Base-by-base conservation (phyloP, 1,284 basidiomycete species). In the Ustilago bromivora region DNA sequence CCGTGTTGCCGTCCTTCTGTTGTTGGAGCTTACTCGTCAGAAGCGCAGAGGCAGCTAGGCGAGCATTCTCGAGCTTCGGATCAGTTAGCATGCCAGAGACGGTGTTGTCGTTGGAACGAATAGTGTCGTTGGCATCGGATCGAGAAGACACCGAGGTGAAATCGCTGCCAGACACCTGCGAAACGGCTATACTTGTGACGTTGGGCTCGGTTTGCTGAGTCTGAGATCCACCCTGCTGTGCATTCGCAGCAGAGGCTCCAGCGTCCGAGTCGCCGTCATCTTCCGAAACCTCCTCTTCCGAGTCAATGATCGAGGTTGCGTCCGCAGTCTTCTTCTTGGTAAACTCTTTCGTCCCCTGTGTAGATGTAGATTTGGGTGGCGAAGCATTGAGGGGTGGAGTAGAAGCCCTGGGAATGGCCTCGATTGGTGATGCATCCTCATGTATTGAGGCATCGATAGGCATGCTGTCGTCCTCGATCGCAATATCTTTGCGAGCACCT, bases 401-500 rank as follows among this genome's bases (percentile, higher is more conserved):
- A 1, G 75, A 77, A 34, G 70, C 75, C 34, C 75, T 55, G 3
- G 75, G 75, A n/a, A 70, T 53, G n/a, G 23, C 19, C 31, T 60
- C 54, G n/a, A 57, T 57, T 28, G 40, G 28, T n/a, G 58, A 54
- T n/a, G 23, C 28, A 9, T 35, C 51, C 12, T 32, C 38, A 19
- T 36, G 61, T 19, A 58, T 5, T 0, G 66, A 59, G 1, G 49
- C 34, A 34, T 76, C 69, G 31, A 66, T 47, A 10, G 57, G 70
- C 66, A 73, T 73, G 63, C 72, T 75, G 23, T 78, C 71, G 35
- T 75, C 76, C 2, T 78, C 71, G 2, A 57, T 28, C 8, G 52
- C 34, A 9, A 54, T 32, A 3, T 60, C 40, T n/a, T 54, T 66
- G 55, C 51, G 54, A 36, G 43, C 36, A 0, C 55, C 10, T 10